phyloP scores from a whole-genome alignment of 2,329 filamentous ascomycete species.

The Allantophomopsis cytisporea region DNA sequence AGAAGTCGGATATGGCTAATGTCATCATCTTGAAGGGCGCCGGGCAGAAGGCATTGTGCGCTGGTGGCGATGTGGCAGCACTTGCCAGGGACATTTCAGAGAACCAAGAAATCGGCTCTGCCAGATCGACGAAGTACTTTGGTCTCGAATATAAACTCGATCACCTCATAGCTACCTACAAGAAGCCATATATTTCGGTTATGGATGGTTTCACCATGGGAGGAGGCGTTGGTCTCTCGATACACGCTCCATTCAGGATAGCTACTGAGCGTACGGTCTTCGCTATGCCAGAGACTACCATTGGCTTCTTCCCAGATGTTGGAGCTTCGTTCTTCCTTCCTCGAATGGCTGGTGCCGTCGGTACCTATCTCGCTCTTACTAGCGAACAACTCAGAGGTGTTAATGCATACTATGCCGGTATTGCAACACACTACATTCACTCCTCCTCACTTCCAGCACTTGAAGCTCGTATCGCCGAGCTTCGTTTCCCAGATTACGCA shows the following conservation, averaged over 20 bases:
- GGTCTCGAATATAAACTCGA: slow-evolving; percentile 91
- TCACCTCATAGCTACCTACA: slow-evolving; percentile 86
- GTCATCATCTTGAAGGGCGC: slow-evolving; percentile 85
- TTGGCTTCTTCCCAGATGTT: slow-evolving; percentile 97
- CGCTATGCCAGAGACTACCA: slow-evolving; percentile 96
- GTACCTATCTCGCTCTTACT: slow-evolving; percentile 88
- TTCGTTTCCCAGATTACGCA: slow-evolving; percentile 74
- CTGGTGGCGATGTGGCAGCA: slow-evolving; percentile 77
- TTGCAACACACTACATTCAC: slow-evolving; percentile 94
- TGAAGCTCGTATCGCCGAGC: slow-evolving; percentile 74
- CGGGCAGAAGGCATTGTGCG: slow-evolving; percentile 76
- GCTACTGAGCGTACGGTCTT: slow-evolving; percentile 93
- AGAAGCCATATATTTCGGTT: slow-evolving; percentile 85
- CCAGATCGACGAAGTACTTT: slow-evolving; percentile 74
- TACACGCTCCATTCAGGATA: slow-evolving; percentile 92
- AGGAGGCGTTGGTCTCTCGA: slow-evolving; percentile 83
- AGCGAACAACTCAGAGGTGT: slow-evolving; percentile 71
- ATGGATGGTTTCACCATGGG: slow-evolving; percentile 99
- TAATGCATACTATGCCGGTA: slow-evolving; percentile 78
- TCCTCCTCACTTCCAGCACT: slow-evolving; percentile 73
- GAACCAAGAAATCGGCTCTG: slow-evolving; percentile 50
- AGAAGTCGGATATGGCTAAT: slow-evolving; percentile 88
- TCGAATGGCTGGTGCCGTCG: slow-evolving; percentile 71
- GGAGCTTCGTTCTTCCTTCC: slow-evolving; percentile 94
- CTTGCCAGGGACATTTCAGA: slow-evolving; percentile 63